Percentiles rank a stretch among this genome's conserved stretches.
These are phyloP conservation scores for Quercus alba DNA, from an alignment of 306 rosid genomes.

Conservation along the genomic window DNA sequence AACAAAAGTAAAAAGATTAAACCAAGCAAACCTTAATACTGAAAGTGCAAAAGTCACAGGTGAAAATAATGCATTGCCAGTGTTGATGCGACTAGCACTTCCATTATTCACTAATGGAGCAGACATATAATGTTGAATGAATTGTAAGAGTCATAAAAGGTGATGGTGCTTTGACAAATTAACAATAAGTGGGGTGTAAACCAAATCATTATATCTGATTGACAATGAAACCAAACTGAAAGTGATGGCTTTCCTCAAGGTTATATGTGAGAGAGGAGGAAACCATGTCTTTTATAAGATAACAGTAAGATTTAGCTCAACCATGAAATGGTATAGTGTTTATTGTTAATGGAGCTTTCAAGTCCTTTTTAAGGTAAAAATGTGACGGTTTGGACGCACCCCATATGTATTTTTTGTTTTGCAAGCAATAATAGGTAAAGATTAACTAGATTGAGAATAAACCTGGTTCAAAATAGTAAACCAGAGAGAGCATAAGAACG, in stretches of 20 bases:
- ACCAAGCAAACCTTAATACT: not conserved
- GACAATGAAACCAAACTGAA: not conserved
- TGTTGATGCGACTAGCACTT: not conserved
- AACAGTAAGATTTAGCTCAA: not conserved
- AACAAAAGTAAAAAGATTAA: not conserved
- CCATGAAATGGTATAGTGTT: not conserved
- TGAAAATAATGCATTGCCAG: not conserved
- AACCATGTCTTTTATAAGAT: not conserved
- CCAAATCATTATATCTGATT: not conserved
- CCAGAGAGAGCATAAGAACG: not conserved
- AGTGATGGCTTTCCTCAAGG: not conserved
- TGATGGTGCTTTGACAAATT: not conserved
- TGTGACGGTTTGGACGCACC: not conserved
- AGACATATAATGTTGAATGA: not conserved
- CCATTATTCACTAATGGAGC: not conserved
- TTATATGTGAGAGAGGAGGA: not conserved
- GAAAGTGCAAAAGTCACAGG: not conserved
- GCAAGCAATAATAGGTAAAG: not conserved
- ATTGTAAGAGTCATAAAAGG: not conserved
- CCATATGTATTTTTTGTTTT: not conserved
- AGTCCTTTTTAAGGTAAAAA: not conserved
- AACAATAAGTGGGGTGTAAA: not conserved
- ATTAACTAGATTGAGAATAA: not conserved
- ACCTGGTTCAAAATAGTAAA: not conserved
- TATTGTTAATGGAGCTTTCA: not conserved